These are phyloP conservation scores for Myochromella boudieri DNA, from an alignment of 768 basidiomycete species.

Conservation along the genomic window DNA sequence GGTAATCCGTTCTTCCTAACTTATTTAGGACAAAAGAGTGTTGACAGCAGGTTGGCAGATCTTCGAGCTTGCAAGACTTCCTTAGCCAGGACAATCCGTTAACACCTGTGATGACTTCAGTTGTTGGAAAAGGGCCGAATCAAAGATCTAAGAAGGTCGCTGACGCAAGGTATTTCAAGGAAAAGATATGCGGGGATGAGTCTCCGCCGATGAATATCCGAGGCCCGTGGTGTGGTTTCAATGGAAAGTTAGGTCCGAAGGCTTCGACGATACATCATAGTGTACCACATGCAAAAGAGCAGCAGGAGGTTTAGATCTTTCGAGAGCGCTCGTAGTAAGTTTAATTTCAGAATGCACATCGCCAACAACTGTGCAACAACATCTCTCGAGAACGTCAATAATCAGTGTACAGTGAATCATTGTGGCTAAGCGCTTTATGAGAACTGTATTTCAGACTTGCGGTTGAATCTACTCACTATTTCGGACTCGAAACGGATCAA, in stretches of 20 bases:
- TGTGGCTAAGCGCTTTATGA: too few relatives aligned
- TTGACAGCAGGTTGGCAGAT: conserved; percentile 4
- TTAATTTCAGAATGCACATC: too few relatives aligned
- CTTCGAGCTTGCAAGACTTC: background rate
- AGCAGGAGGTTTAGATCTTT: too few relatives aligned
- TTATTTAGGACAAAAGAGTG: background rate
- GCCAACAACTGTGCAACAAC: too few relatives aligned
- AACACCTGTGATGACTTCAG: background rate
- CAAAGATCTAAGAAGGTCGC: conserved; percentile 9
- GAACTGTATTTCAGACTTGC: too few relatives aligned
- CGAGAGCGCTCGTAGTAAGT: too few relatives aligned
- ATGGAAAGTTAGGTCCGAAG: conserved; percentile 2
- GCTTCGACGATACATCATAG: background rate
- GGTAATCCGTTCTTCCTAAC: background rate
- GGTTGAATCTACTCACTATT: too few relatives aligned
- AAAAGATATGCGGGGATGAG: conserved; percentile 16
- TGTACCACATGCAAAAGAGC: background rate
- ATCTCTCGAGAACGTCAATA: too few relatives aligned
- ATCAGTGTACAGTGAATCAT: too few relatives aligned
- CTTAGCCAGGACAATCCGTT: background rate
- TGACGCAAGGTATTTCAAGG: conserved; percentile 10
- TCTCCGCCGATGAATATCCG: conserved; percentile 17
- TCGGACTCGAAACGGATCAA: too few relatives aligned
- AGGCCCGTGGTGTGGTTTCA: conserved; percentile 6
- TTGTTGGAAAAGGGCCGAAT: conserved; percentile 6